These are phyloP conservation scores for Durusdinium trenchii DNA, from an alignment of 73 alveolate species.

Conservation along the genomic window DNA sequence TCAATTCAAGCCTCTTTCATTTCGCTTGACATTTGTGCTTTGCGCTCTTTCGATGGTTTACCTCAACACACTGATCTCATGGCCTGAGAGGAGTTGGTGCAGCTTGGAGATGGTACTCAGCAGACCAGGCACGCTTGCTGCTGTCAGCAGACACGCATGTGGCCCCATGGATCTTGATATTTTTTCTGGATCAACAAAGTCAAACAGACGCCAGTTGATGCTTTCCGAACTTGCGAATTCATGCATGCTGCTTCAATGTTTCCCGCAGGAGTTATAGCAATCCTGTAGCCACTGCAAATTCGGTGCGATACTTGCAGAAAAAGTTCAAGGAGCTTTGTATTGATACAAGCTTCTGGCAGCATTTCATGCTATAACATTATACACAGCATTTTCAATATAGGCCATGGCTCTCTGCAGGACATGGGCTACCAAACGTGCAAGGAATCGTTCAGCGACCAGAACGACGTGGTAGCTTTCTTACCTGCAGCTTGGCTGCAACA, in stretches of 20 bases:
- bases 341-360: not conserved
- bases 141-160: not conserved
- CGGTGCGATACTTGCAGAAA: slow-evolving; percentile 52
- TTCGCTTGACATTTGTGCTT: too few species aligned
- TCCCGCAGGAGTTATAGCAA: slow-evolving; percentile 53
- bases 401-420: not conserved
- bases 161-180: not conserved
- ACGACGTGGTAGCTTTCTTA: slow-evolving; percentile 60
- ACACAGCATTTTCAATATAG: not conserved
- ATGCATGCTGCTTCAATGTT: not conserved
- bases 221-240: too few species aligned
- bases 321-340: slow-evolving; percentile 41
- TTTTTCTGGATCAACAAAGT: too few species aligned
- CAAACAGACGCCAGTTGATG: too few species aligned
- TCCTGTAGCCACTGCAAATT: slow-evolving; percentile 42
- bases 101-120: slow-evolving; percentile 79
- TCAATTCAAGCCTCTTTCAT: too few species aligned
- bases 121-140: slow-evolving; percentile 72
- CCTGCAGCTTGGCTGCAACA: slow-evolving; percentile 23
- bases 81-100: slow-evolving; percentile 35
- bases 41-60: too few species aligned
- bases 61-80: not conserved
- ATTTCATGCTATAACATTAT: not conserved
- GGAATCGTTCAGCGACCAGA: slow-evolving; percentile 54
- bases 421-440: slow-evolving; percentile 67